phyloP scores from a whole-genome alignment of 139 green algal species.

The Gonium pectorale region DNA sequence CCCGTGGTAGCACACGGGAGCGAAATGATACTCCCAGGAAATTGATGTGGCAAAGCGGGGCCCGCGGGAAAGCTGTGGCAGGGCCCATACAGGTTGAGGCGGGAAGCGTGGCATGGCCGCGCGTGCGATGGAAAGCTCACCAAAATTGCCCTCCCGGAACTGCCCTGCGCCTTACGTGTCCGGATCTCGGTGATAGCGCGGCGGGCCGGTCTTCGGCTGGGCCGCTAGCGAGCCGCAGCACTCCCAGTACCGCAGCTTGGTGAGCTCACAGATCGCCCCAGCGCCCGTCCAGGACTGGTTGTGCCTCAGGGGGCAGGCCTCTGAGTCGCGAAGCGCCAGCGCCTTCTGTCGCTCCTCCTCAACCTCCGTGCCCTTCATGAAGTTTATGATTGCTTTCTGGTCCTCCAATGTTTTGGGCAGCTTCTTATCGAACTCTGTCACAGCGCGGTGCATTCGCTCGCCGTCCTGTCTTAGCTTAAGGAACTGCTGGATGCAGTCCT shows the following conservation, averaged over 20 bases:
- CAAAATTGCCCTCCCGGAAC: too few relatives aligned
- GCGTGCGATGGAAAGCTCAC: too few relatives aligned
- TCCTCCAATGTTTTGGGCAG: slow-evolving; percentile 26
- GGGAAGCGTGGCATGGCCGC: too few relatives aligned
- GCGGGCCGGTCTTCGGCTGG: too few relatives aligned
- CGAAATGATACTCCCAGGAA: too few relatives aligned
- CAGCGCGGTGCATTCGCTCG: slow-evolving; percentile 36
- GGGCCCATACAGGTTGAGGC: too few relatives aligned
- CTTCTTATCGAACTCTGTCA: slow-evolving; percentile 35
- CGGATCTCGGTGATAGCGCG: too few relatives aligned
- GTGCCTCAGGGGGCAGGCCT: slow-evolving; percentile 32
- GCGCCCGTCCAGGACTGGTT: slow-evolving; percentile 38
- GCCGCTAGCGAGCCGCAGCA: slow-evolving; percentile 53
- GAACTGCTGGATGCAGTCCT: slow-evolving; percentile 50
- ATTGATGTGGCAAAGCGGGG: too few relatives aligned
- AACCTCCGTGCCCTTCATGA: slow-evolving; percentile 47
- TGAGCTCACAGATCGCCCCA: slow-evolving; percentile 36
- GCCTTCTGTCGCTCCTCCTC: slow-evolving; percentile 16
- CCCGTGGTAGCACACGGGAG: too few relatives aligned
- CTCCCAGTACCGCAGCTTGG: slow-evolving; percentile 40
- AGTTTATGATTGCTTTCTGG: not conserved
- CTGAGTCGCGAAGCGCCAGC: slow-evolving; percentile 41
- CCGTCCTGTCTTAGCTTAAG: slow-evolving; percentile 26
- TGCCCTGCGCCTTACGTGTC: too few relatives aligned
- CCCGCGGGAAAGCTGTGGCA: too few relatives aligned